Evolutionary conservation across 768 basidiomycete species (phyloP), one percentile per base, ranked within the genome.

Genomic region (Tulasnella sp.): DNA sequence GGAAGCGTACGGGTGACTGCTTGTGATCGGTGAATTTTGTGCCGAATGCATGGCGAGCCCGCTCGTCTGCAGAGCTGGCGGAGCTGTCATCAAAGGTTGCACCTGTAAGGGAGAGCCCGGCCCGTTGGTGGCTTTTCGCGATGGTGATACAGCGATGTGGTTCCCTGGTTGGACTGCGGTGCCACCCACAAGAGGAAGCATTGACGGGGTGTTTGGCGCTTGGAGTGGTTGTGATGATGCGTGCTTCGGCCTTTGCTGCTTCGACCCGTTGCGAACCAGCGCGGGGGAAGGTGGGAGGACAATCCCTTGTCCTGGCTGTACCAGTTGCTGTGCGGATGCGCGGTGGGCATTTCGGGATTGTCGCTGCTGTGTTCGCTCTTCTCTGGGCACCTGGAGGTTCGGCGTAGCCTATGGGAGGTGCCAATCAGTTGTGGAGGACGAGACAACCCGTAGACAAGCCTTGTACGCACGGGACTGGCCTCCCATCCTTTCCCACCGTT

Each of bases 401-500:
- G 63, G 3, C 60, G 64, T 54, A 64, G 66, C n/a, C 49, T 34
- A 34, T 9, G 21, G 24, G 12, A 17, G 29, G 1, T 24, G 34
- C 27, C 38, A 5, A 21, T 38, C 59, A 53, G 42, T 59, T 55
- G 17, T 46, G 41, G 17, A 49, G 3, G 3, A 22, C 9, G 17
- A 8, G 30, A 38, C 24, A 1, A 10, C 19, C 25, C 30, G 2
- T 22, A 2, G 43, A 30, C 19, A 34, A 30, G 51, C 49, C 17
- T 8, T 50, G 48, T 62, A 44, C 38, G 15, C 45, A 42, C 53
- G 41, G 45, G 31, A 25, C 29, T 38, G 38, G 79, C 79, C 72
- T 97, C 92, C 93, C 93, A 98, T 55, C 94, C 94, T 73, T 87
- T 87, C 49, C 92, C 93, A 65, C 83, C 83, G 67, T 98, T 92